These are phyloP conservation scores for Brassica carinata DNA, from an alignment of 345 rosid species.

Conservation along the genomic window DNA sequence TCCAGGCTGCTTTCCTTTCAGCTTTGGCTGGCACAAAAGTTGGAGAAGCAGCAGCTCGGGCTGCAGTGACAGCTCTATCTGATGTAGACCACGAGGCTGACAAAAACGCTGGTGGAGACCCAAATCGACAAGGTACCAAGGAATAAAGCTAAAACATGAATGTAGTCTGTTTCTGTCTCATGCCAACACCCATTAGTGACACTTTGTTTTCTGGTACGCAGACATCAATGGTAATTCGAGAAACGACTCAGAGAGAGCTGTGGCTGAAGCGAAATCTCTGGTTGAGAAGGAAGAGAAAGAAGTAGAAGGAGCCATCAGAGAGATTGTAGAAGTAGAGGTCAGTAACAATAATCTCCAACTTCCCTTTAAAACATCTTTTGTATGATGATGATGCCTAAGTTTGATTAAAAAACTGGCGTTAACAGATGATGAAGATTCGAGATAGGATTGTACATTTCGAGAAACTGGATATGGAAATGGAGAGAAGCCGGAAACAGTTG, in stretches of 20 bases:
- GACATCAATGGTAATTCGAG: constrained; percentile 44
- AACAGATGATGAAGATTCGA: constrained; percentile 78
- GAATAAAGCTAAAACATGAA: neutral
- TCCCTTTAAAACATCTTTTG: neutral
- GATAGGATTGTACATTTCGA: constrained; percentile 68
- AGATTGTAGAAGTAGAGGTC: constrained; percentile 68
- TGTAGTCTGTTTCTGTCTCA: constrained; percentile 10
- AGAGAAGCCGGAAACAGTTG: constrained; percentile 78
- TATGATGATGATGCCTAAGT: neutral
- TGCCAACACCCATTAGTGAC: neutral
- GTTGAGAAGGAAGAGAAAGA: constrained; percentile 71
- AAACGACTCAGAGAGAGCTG: constrained; percentile 45
- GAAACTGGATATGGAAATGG: constrained; percentile 79
- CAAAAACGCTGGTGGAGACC: constrained; percentile 39
- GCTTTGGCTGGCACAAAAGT: constrained; percentile 81
- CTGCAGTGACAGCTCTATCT: constrained; percentile 62
- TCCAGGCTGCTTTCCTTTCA: constrained; percentile 87
- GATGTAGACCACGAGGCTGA: constrained; percentile 48
- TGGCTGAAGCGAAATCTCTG: constrained; percentile 48
- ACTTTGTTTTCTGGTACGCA: constrained; percentile 40
- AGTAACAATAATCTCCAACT: constrained; percentile 27
- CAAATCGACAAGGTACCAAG: constrained; percentile 47
- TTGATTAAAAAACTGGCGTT: neutral
- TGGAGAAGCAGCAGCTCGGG: constrained; percentile 84
- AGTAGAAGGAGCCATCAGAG: constrained; percentile 61